Conservation (phyloP, 2,329 filamentous ascomycete genomes). For the Chrysoporthe puriensis region DNA sequence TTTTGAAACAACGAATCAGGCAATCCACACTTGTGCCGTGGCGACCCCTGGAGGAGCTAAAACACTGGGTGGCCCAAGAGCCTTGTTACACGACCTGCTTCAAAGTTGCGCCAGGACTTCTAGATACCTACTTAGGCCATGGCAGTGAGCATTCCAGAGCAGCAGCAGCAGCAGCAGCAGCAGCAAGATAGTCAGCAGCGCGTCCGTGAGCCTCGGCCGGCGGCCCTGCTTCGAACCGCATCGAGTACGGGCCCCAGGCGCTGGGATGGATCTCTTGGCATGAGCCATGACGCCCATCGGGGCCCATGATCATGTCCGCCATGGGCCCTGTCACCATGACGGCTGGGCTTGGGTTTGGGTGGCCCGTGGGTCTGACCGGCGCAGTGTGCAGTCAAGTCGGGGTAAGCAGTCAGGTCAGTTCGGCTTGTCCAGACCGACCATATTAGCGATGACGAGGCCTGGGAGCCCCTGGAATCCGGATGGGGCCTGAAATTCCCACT, state of each 20-base stretch:
- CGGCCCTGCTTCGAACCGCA: not conserved
- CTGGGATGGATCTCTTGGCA: conserved; percentile 2
- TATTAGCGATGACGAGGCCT: not conserved
- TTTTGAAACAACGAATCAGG: conserved; percentile 27
- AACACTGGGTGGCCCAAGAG: conserved; percentile 19
- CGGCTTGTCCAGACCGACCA: not conserved
- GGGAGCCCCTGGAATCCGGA: not conserved
- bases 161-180: too few relatives aligned
- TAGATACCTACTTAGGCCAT: not conserved
- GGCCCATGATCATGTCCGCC: too few relatives aligned
- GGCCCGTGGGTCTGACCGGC: not conserved
- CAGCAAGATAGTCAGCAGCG: not conserved
- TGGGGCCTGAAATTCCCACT: not conserved
- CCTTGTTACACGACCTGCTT: conserved; percentile 44
- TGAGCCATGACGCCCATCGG: not conserved
- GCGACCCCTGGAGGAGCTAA: conserved; percentile 21
- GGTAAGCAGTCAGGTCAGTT: not conserved
- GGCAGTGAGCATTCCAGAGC: too few relatives aligned
- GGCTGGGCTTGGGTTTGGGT: not conserved
- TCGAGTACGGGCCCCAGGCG: not conserved
- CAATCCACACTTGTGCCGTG: conserved; percentile 18
- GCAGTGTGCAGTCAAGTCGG: not conserved
- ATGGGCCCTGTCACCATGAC: too few relatives aligned
- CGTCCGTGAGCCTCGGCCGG: too few relatives aligned
- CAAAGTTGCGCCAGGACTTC: conserved; percentile 40